Evolutionary conservation across 129 eudicot species (phyloP).

Genomic region (Chrysanthemum lavandulifolium): DNA sequence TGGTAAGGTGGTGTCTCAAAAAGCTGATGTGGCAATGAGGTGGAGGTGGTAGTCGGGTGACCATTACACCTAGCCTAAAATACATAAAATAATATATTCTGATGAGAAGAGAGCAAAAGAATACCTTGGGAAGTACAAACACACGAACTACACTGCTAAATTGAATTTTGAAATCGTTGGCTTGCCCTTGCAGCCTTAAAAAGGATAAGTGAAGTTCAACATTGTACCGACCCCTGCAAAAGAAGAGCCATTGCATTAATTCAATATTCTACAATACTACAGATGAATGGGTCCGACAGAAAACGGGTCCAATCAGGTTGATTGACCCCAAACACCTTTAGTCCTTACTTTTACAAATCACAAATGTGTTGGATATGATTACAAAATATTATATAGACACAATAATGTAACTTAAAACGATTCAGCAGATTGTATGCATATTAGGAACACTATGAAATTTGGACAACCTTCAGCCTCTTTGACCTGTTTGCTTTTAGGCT

Average conservation of each 20-base stretch:
- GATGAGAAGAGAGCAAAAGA: constrained; percentile 12
- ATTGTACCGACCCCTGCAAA: constrained; percentile 78
- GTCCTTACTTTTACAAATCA: background rate
- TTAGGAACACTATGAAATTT: too few relatives aligned
- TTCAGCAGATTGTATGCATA: too few relatives aligned
- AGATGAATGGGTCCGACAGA: background rate
- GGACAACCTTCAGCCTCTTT: background rate
- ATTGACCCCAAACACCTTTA: background rate
- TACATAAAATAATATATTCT: background rate
- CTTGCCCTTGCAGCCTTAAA: constrained; percentile 94
- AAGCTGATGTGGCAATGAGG: too few relatives aligned
- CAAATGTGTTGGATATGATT: background rate
- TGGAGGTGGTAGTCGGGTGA: too few relatives aligned
- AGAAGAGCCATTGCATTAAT: constrained; percentile 13
- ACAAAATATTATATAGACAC: background rate
- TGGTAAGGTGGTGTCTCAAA: too few relatives aligned
- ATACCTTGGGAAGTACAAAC: constrained; percentile 86
- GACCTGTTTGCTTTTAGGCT: background rate
- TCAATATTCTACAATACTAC: constrained; percentile 11
- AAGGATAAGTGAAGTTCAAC: constrained; percentile 92
- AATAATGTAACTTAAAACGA: background rate
- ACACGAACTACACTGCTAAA: constrained; percentile 93
- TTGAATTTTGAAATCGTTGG: constrained; percentile 95
- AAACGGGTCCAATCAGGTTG: background rate
- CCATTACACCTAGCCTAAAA: too few relatives aligned